Base-by-base conservation (phyloP, 805 yeast species). In the Sugiyamaella valdiviana region DNA sequence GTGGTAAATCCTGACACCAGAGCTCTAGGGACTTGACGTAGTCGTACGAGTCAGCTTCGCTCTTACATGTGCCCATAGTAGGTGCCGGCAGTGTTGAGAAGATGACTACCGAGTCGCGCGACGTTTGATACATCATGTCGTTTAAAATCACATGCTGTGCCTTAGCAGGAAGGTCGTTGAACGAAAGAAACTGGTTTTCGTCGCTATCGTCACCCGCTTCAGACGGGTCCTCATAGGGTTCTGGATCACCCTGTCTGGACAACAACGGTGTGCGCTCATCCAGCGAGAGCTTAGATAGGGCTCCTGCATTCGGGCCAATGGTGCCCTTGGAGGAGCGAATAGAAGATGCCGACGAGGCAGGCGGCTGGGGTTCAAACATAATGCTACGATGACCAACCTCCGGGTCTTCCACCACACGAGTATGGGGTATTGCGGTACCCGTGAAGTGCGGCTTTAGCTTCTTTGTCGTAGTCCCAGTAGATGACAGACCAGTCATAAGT, bases 61-160 rank as follows among this genome's bases (percentile, higher is more conserved):
- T 79, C 52, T 76, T 71, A 66, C 88, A 95, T 0, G 96, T 82
- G 1, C 96, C 95, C 19, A 84, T 70, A 1, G 80, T 73, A 0
- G 98, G 98, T 0, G 93, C 82, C 0, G 99, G 98, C 29, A 91
- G 69, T 0, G 98, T 93, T 0, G 96, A 82, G 61, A 91, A 86
- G 2, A 91, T 78, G 6, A 93, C 79, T 1, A 81, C 87, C 0
- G 95, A 79, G 19, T 71, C 68, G 5, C 70, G 66, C 0, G 96
- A 87, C 21, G 77, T 65, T 19, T 70, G 70, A 41, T 68, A 68
- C 96, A 91, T 90, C 51, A 91, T 70, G 56, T 88, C 95, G 63
- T 91, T 91, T 56, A 93, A 69, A 44, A 93, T 83, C 45, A 91
- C 64, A 62, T 90, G 95, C 64, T 91, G 99, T 0, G 95, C 93